Base-by-base conservation (phyloP, 2,329 filamentous ascomycete species). In the Neospermospora avenae region DNA sequence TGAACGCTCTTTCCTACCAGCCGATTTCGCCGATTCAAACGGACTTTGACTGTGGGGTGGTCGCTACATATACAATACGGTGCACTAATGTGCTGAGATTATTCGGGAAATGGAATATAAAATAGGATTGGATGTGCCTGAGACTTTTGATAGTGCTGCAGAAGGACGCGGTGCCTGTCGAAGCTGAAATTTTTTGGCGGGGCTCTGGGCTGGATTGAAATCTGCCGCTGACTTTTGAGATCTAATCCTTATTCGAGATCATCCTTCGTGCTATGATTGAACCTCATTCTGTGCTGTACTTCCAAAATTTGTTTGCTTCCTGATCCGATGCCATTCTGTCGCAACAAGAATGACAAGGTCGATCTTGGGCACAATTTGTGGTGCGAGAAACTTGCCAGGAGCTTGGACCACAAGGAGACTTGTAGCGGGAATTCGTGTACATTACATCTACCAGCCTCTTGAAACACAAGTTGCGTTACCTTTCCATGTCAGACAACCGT, bases 31-130 rank as follows among this genome's bases (percentile, higher is more conserved):
- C 70, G 65, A 63, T 69, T 66, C 66, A 59, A 63, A 64, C 71
- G 74, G 74, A 71, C 61, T 70, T 75, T 71, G 72, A 75, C 74
- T 77, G 76, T 77, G 75, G 76, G 75, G 74, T 73, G 69, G 71
- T 74, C 71, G 69, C 74, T 75, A 77, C 73, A 31, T 18, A 46
- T 57, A 42, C 20, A 31, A 34, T 14, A n/a, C 34, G 14, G 25
- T 57, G 54, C 41, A 37, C 14, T 13, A n/a, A 18, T 22, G 42
- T 45, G 25, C 28, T 49, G 52, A 34, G 16, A 31, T 18, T 14
- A 14, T 16, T 13, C 22, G 22, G 42, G 55, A 22, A n/a, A n/a
- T n/a, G n/a, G n/a, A n/a, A n/a, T n/a, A n/a, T n/a, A n/a, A n/a
- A n/a, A n/a, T n/a, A n/a, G n/a, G n/a, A n/a, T n/a, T n/a, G n/a